These are phyloP conservation scores for Ogataea nitratoaversa DNA, from an alignment of 805 yeast species.

Conservation along the genomic window DNA sequence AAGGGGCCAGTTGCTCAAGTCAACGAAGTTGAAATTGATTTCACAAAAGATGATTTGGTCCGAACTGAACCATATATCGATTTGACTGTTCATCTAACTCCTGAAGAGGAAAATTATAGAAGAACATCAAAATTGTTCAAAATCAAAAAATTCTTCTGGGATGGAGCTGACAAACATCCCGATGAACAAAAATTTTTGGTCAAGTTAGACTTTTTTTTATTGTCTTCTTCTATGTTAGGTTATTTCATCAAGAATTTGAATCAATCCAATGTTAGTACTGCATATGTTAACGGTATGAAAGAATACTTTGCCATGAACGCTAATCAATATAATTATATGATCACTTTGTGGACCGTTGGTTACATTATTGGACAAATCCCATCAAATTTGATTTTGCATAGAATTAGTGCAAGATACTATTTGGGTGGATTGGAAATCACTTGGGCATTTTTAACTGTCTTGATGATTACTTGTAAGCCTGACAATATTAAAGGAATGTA, in stretches of 20 bases:
- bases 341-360: slow-evolving; percentile 46
- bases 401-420: slow-evolving; percentile 40
- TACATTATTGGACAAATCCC: slow-evolving; percentile 47
- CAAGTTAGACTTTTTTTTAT: slow-evolving; percentile 51
- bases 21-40: not conserved
- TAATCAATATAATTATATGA: slow-evolving; percentile 42
- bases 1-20: not conserved
- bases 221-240: slow-evolving; percentile 48
- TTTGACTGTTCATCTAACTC: slow-evolving; percentile 6
- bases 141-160: slow-evolving; percentile 21
- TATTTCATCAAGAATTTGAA: slow-evolving; percentile 68
- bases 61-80: slow-evolving; percentile 7
- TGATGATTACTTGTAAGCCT: slow-evolving; percentile 28
- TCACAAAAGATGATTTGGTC: not conserved
- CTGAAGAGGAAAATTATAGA: slow-evolving; percentile 2
- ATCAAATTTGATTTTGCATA: slow-evolving; percentile 39
- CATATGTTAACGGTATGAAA: slow-evolving; percentile 56
- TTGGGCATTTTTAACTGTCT: slow-evolving; percentile 41
- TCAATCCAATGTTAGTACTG: slow-evolving; percentile 54
- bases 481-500: slow-evolving; percentile 27
- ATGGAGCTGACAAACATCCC: slow-evolving; percentile 33
- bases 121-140: slow-evolving; percentile 1
- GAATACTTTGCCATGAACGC: slow-evolving; percentile 39
- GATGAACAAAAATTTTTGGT: slow-evolving; percentile 34
- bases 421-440: slow-evolving; percentile 39